These are phyloP conservation scores for Auricularia heimuer DNA, from an alignment of 768 basidiomycete genomes.

Conservation along the genomic window DNA sequence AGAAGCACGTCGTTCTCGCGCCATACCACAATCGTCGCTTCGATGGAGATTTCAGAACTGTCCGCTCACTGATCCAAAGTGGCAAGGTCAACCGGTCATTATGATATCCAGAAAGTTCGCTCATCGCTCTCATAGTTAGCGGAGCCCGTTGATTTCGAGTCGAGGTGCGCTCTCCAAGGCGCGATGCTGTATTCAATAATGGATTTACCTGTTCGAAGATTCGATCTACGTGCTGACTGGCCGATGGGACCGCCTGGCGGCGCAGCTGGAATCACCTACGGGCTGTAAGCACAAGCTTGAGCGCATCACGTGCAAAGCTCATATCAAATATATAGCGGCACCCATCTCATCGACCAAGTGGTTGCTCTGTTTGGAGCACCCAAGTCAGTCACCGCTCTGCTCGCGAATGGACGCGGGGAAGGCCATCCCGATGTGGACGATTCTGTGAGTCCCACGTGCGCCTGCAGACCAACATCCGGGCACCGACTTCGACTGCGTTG, in stretches of 20 bases:
- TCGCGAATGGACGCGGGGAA: slow-evolving; percentile 59
- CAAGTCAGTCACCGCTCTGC: slow-evolving; percentile 52
- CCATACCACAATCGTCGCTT: slow-evolving; percentile 58
- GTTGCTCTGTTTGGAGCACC: slow-evolving; percentile 71
- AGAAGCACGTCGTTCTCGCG: slow-evolving; percentile 53
- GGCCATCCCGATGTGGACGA: slow-evolving; percentile 61
- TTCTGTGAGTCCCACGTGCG: slow-evolving; percentile 30
- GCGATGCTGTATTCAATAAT: too few species aligned
- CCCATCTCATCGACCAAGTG: slow-evolving; percentile 73
- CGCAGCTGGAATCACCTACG: slow-evolving; percentile 66
- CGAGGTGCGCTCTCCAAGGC: slow-evolving; percentile 14
- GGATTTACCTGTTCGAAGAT: neutral
- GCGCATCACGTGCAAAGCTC: too few species aligned
- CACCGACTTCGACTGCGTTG: neutral
- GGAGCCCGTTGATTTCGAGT: slow-evolving; percentile 60
- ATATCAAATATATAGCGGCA: slow-evolving; percentile 40
- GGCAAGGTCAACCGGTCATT: slow-evolving; percentile 1
- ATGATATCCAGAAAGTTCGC: neutral
- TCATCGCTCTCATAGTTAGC: slow-evolving; percentile 29
- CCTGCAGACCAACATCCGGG: neutral
- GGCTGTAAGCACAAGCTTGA: slow-evolving; percentile 53
- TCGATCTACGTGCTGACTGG: neutral
- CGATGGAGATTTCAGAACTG: slow-evolving; percentile 68
- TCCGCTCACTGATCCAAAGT: slow-evolving; percentile 46
- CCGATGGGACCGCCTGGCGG: slow-evolving; percentile 38